Conservation (phyloP, 352 stramenopile species). For the Phytophthora ramorum region DNA sequence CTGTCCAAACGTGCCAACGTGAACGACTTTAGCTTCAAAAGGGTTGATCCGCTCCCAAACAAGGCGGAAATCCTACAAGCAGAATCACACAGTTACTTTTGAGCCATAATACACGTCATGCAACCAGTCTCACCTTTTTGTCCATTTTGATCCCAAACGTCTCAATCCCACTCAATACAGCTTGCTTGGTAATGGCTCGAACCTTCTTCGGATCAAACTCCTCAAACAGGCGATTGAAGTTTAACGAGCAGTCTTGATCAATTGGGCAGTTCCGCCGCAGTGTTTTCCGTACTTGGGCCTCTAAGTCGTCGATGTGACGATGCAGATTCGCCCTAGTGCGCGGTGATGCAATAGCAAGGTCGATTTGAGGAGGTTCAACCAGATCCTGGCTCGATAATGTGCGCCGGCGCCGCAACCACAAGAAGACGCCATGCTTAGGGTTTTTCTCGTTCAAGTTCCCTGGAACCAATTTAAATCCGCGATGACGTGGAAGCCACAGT, state of each 20-base stretch:
- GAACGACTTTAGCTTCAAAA: slow-evolving; percentile 58
- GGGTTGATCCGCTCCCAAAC: slow-evolving; percentile 83
- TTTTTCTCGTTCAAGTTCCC: slow-evolving; percentile 79
- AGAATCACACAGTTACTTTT: slow-evolving; percentile 5
- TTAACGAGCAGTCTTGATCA: slow-evolving; percentile 79
- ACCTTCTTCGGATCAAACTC: slow-evolving; percentile 81
- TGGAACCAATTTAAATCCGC: slow-evolving; percentile 76
- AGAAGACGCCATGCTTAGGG: slow-evolving; percentile 58
- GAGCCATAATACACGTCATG: background rate
- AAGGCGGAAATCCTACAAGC: slow-evolving; percentile 56
- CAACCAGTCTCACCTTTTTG: slow-evolving; percentile 58
- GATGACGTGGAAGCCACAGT: slow-evolving; percentile 72
- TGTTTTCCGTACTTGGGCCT: slow-evolving; percentile 73
- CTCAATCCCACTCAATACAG: slow-evolving; percentile 56
- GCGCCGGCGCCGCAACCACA: slow-evolving; percentile 65
- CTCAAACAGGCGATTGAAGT: slow-evolving; percentile 78
- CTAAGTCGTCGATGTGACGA: slow-evolving; percentile 69
- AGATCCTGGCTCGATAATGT: slow-evolving; percentile 52
- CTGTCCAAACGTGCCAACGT: slow-evolving; percentile 58
- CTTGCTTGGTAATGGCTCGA: slow-evolving; percentile 54
- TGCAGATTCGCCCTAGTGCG: slow-evolving; percentile 47
- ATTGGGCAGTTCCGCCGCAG: slow-evolving; percentile 75
- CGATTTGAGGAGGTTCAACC: slow-evolving; percentile 51
- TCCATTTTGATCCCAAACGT: slow-evolving; percentile 79
- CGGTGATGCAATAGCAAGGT: slow-evolving; percentile 48